These are phyloP conservation scores for Alternaria alternata DNA, from an alignment of 2,329 filamentous ascomycete species.

Conservation along the genomic window DNA sequence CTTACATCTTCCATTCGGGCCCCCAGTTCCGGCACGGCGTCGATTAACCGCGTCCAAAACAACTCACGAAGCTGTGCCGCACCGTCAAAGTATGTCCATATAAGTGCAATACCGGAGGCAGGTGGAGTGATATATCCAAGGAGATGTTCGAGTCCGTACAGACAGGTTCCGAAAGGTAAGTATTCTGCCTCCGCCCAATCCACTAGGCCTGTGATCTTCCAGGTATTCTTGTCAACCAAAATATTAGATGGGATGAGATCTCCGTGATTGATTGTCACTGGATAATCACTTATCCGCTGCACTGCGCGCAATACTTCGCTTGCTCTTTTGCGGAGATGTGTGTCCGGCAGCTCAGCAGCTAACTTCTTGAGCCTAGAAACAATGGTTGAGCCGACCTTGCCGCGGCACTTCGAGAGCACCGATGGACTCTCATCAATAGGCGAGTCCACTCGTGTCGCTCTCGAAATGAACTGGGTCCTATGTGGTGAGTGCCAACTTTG, in stretches of 20 bases:
- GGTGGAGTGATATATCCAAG: constrained; percentile 57
- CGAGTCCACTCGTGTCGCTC: constrained; percentile 25
- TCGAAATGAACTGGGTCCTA: neutral
- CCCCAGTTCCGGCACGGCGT: constrained; percentile 48
- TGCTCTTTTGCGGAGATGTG: constrained; percentile 29
- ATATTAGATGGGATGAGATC: constrained; percentile 68
- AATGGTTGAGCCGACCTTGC: constrained; percentile 42
- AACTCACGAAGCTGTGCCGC: constrained; percentile 54
- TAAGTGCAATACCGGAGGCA: neutral
- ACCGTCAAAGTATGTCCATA: constrained; percentile 55
- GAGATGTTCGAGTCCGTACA: constrained; percentile 69
- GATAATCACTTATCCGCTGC: constrained; percentile 60
- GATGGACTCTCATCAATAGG: constrained; percentile 20
- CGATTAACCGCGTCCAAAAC: constrained; percentile 61
- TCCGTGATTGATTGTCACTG: constrained; percentile 68
- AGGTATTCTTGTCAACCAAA: constrained; percentile 58
- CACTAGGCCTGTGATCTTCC: constrained; percentile 62
- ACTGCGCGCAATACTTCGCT: constrained; percentile 15
- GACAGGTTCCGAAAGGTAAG: constrained; percentile 66
- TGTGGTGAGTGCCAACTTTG: constrained; percentile 26
- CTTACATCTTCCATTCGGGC: constrained; percentile 48
- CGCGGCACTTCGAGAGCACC: constrained; percentile 31
- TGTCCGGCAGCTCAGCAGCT: constrained; percentile 32
- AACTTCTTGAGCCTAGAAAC: constrained; percentile 37
- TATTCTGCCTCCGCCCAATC: constrained; percentile 72